These are phyloP conservation scores for Panaeolus cyanescens DNA, from an alignment of 768 basidiomycete genomes.

Conservation along the genomic window DNA sequence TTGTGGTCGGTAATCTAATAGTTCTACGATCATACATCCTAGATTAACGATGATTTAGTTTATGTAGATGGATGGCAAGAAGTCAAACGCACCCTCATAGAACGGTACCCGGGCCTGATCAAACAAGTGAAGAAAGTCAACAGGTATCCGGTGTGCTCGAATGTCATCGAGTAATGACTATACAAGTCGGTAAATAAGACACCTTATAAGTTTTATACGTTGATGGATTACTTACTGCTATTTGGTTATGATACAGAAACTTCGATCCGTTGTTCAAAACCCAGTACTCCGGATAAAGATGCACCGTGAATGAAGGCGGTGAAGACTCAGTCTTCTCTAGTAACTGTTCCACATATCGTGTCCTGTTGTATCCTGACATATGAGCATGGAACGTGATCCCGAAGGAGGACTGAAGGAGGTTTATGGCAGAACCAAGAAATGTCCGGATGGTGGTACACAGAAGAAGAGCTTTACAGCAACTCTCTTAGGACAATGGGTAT, in stretches of 20 bases:
- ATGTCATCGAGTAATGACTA: conserved; percentile 85
- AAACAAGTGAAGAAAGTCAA: conserved; percentile 83
- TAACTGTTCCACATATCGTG: conserved; percentile 63
- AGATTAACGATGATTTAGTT: conserved; percentile 6
- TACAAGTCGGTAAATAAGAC: conserved; percentile 3
- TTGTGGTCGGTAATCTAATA: conserved; percentile 73
- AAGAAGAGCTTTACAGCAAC: neutral
- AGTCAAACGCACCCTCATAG: conserved; percentile 68
- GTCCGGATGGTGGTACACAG: conserved; percentile 10
- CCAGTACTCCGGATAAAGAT: conserved; percentile 82
- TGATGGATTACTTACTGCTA: conserved; percentile 48
- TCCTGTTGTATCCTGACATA: conserved; percentile 78
- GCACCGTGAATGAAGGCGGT: conserved; percentile 77
- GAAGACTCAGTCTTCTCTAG: conserved; percentile 55
- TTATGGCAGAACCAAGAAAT: conserved; percentile 9
- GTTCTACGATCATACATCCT: conserved; percentile 88
- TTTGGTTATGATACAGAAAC: conserved; percentile 79
- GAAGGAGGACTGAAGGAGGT: neutral
- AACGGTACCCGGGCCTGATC: conserved; percentile 74
- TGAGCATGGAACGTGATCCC: neutral
- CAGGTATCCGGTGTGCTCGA: conserved; percentile 79
- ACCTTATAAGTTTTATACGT: neutral
- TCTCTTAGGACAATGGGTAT: conserved; percentile 14
- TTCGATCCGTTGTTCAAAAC: conserved; percentile 79
- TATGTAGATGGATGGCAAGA: neutral